Evolutionary conservation across 345 rosid genomes (phyloP).

Genomic region (Citrus inodora): DNA sequence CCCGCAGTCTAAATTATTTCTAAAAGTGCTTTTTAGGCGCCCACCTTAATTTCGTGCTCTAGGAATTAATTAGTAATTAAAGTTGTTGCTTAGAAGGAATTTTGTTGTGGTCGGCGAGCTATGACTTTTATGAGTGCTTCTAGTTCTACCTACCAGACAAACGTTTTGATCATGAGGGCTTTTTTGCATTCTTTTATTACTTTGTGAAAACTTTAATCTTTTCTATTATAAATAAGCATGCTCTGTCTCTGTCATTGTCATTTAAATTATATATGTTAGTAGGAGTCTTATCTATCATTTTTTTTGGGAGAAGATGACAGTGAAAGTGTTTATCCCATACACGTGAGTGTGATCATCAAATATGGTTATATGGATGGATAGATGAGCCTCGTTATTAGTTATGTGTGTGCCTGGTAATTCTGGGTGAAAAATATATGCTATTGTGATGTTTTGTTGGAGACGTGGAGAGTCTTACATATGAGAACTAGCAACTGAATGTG

Average conservation of each 20-base stretch:
- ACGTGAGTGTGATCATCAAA: no score
- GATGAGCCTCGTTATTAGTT: no score
- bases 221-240: not conserved
- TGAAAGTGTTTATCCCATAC: not conserved
- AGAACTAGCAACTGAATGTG: not conserved
- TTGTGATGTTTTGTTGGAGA: no score
- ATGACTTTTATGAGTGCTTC: constrained; percentile 3
- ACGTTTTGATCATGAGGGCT: not conserved
- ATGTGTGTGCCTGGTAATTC: no score
- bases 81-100: not conserved
- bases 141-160: no score
- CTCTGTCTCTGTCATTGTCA: not conserved
- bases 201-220: not conserved
- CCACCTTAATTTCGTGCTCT: constrained; percentile 13
- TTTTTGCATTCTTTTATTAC: not conserved
- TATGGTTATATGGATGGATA: no score
- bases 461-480: no score
- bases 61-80: not conserved
- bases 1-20: not conserved
- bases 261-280: not conserved
- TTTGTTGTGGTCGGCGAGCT: constrained; percentile 10
- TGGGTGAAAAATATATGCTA: no score
- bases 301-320: not conserved
- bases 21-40: constrained; percentile 7
- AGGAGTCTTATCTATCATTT: not conserved